A percentile compares a stretch with the other conserved stretches of the same genome.
Evolutionary conservation across 768 basidiomycete species (phyloP).

Genomic region (Boletus rubropictus): DNA sequence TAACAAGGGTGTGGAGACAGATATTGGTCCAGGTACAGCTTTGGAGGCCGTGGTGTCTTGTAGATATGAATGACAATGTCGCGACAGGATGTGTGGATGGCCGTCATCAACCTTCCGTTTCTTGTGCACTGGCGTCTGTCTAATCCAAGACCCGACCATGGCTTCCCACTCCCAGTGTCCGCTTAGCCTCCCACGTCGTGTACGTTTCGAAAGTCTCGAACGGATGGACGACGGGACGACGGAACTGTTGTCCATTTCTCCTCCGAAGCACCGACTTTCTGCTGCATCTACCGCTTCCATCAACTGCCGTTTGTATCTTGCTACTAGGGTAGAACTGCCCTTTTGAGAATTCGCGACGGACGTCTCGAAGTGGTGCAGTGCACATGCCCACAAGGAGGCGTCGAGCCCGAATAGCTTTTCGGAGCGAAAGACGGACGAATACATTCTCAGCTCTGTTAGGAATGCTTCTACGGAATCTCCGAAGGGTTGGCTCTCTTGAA

Average conservation of each 20-base stretch:
- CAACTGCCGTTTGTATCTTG: conserved; percentile 35
- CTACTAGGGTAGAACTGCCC: conserved; percentile 22
- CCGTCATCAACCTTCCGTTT: conserved; percentile 14
- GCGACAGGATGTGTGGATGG: not conserved
- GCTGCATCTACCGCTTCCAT: conserved; percentile 47
- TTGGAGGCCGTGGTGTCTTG: not conserved
- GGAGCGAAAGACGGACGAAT: conserved; percentile 29
- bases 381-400: conserved; percentile 49
- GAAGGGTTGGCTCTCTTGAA: conserved; percentile 6
- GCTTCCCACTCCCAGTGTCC: conserved; percentile 48
- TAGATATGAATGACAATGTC: not conserved
- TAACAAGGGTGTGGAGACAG: not conserved
- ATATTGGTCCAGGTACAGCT: not conserved
- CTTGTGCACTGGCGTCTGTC: conserved; percentile 31
- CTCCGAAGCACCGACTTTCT: conserved; percentile 43
- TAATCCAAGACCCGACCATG: conserved; percentile 41
- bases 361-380: conserved; percentile 43
- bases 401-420: conserved; percentile 38
- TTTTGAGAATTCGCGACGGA: conserved; percentile 21
- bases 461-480: conserved; percentile 21
- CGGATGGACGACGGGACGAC: conserved; percentile 8
- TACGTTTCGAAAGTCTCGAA: conserved; percentile 1
- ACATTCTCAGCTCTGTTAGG: conserved; percentile 19
- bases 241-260: conserved; percentile 13
- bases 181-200: conserved; percentile 13